phyloP scores from a whole-genome alignment of 2,329 filamentous ascomycete genomes.

The Cladosporium cucumerinum region DNA sequence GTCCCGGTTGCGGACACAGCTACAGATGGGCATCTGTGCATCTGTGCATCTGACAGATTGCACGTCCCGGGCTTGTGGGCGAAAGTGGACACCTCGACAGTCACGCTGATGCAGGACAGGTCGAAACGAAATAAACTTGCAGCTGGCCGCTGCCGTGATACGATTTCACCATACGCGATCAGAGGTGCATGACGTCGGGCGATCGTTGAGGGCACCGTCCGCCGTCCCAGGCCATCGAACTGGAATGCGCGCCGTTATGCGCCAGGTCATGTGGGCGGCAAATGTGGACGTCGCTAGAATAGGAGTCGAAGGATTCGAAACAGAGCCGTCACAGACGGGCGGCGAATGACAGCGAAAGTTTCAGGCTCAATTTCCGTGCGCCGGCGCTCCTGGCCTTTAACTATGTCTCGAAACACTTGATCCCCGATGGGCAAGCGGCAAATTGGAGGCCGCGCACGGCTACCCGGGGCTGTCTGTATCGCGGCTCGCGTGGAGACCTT shows the following conservation, averaged over 20 bases:
- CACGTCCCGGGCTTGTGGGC: constrained; percentile 8
- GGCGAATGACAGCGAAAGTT: constrained; percentile 11
- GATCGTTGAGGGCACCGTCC: constrained; percentile 6
- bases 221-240: background rate
- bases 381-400: background rate
- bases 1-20: background rate
- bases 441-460: background rate
- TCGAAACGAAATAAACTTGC: constrained; percentile 9
- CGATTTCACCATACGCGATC: constrained; percentile 3
- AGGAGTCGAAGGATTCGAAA: constrained; percentile 18
- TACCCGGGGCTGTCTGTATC: constrained; percentile 5
- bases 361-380: constrained; percentile 6
- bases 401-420: background rate
- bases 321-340: constrained; percentile 8
- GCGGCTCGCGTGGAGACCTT: constrained; percentile 15
- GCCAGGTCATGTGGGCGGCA: constrained; percentile 14
- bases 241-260: constrained; percentile 8
- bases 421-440: background rate
- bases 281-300: constrained; percentile 13
- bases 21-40: constrained; percentile 3
- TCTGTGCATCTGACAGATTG: constrained; percentile 15
- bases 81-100: background rate
- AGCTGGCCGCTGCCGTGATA: background rate
- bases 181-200: constrained; percentile 15
- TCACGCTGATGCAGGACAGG: constrained; percentile 7